A percentile compares a stretch with the other conserved stretches of the same genome.
phyloP scores from a whole-genome alignment of 2,329 filamentous ascomycete genomes.

The Botrytis byssoidea region DNA sequence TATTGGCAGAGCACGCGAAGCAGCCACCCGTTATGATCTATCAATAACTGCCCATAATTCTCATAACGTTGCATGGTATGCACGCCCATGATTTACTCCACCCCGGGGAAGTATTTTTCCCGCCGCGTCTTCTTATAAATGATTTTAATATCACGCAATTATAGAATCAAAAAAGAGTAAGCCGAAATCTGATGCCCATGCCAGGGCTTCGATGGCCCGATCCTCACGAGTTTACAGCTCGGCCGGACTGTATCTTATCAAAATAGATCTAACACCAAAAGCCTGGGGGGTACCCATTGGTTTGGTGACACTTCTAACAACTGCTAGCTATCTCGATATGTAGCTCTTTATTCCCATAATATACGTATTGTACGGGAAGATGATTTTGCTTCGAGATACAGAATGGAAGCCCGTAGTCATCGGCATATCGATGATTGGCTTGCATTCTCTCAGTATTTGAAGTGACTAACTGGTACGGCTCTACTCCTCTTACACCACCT shows the following conservation, averaged over 20 bases:
- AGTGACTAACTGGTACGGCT: neutral
- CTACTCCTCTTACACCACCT: conserved; percentile 10
- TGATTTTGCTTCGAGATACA: neutral
- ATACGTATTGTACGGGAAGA: neutral
- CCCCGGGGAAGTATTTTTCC: conserved; percentile 5
- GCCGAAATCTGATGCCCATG: conserved; percentile 10
- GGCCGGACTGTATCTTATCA: neutral
- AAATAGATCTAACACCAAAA: neutral
- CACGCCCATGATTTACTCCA: conserved; percentile 2
- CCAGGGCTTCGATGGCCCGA: neutral
- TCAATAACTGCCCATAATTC: conserved; percentile 4
- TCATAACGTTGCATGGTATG: neutral
- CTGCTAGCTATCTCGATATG: neutral
- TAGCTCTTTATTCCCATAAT: neutral
- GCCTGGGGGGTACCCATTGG: neutral
- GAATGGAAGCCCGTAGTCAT: neutral
- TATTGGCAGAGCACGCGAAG: conserved; percentile 11
- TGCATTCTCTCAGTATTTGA: neutral
- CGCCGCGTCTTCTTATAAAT: neutral
- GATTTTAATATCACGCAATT: neutral
- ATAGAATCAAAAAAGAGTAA: neutral
- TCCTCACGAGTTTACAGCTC: neutral
- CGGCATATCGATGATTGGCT: conserved; percentile 10
- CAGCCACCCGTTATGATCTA: conserved; percentile 15
- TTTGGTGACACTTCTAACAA: neutral